Base-by-base conservation (phyloP, 2,329 filamentous ascomycete genomes). In the Pestalotiopsis sp. region DNA sequence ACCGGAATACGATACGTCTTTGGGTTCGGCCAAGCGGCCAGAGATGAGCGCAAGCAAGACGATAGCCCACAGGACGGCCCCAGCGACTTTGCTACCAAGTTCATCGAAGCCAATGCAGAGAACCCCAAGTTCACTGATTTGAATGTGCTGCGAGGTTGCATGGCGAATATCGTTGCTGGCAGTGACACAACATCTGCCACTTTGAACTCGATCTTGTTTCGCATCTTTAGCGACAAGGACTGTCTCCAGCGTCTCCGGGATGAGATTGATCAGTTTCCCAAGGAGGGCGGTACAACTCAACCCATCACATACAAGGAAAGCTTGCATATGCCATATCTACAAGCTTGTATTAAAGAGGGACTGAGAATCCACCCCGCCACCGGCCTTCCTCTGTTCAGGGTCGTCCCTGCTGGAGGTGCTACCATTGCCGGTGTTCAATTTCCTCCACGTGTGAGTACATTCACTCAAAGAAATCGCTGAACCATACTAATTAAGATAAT, bases 321-420 rank as follows among this genome's bases (percentile, higher is more conserved):
- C 4, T 81, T 79, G 14, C 77, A 73, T 56, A 75, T 85, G 74
- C 84, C 83, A 0, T 89, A 87, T 69, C 78, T 88, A 12, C 82
- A 88, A 69, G 85, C 85, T 0, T 81, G 84, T 2, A 82, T 88
- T 41, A 86, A 87, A 67, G 86, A 88, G 72, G 83, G 83, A 0
- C 74, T 88, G n/a, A 81, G 87, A n/a, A 75, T 88, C 23, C 83
- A 86, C 64, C 80, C 85, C 1, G 82, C 84, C 0, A 81, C 82
- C 0, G 85, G 83, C 3, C 74, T 87, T 11, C 82, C 85, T 4
- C 74, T 87, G 23, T 83, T 83, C 72, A 80, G 86, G 4, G 78
- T 81, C 0, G 84, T 87, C 0, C 83, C 85, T 0, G 68, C 78
- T 3, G 81, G 78, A 0, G 86, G 86, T 0, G 77, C 78, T 0